A percentile compares a stretch with the other conserved stretches of the same genome.
These are phyloP conservation scores for Vaccinium myrtillus DNA, from an alignment of 148 eudicot species.

Conservation along the genomic window DNA sequence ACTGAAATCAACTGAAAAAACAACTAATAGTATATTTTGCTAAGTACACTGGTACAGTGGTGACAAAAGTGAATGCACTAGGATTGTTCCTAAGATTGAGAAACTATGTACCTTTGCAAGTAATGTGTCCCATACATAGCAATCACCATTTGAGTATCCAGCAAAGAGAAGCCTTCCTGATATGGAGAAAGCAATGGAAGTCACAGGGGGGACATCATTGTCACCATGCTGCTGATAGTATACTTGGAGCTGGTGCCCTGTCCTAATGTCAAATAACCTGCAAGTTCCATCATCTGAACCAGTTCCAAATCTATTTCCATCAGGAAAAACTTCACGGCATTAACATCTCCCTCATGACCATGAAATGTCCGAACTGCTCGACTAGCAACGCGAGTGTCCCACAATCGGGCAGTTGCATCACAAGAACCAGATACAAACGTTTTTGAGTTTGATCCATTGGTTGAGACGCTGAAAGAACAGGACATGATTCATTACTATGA, in stretches of 20 bases:
- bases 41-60: not conserved
- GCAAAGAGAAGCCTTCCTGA: constrained; percentile 96
- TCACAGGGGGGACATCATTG: constrained; percentile 64
- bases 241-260: constrained; percentile 95
- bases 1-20: not conserved
- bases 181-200: constrained; percentile 81
- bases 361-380: constrained; percentile 90
- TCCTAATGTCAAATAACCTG: constrained; percentile 86
- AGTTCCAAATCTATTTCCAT: constrained; percentile 97
- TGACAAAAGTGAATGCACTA: constrained; percentile 9
- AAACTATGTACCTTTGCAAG: constrained; percentile 65
- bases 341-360: constrained; percentile 94
- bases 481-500: not conserved
- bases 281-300: constrained; percentile 97
- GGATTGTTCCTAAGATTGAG: not conserved
- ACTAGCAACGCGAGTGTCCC: constrained; percentile 98
- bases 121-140: constrained; percentile 97
- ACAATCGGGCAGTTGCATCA: constrained; percentile 85
- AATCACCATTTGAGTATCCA: constrained; percentile 79
- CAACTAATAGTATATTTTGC: not conserved
- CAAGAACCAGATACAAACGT: constrained; percentile 95
- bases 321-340: constrained; percentile 91
- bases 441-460: constrained; percentile 64
- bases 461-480: constrained; percentile 64
- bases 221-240: constrained; percentile 65